Evolutionary conservation across 495 filamentous ascomycete genomes (phyloP), one percentile per base, ranked within the genome.

Genomic region (Apodospora peruviana): DNA sequence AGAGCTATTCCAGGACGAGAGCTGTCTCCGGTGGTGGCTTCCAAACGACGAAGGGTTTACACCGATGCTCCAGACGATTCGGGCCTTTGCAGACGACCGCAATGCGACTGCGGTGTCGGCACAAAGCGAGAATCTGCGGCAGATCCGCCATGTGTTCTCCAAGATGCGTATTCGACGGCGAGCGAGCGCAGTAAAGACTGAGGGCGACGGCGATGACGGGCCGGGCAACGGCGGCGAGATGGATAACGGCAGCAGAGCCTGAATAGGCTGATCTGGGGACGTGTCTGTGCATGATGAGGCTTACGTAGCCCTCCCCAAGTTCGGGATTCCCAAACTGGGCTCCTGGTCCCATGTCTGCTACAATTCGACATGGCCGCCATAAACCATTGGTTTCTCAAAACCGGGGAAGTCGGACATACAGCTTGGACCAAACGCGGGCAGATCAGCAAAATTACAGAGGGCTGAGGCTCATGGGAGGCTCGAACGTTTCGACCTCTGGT

Each of bases 11-110:
- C 69, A 76, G 53, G 71, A 84, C 27, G 77, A 80, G 9, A 83
- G 82, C 43, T 73, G 88, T 48, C 73, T 78, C 44, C 76, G 84
- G 32, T 95, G 89, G 88, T 96, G 90, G 90, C 78, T 94, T 19
- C 87, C 90, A 2, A 81, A 90, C 58, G 81, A 90, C 57, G 86
- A 90, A 70, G 82, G 79, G 18, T 85, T 82, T 55, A 78, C 79
- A 3, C 73, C 78, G 5, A 77, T 93, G 24, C 72, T 94, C 27
- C 85, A 84, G 22, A 83, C 77, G 50, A 81, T 94, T 43, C 82
- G 88, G n/a, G 73, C 75, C 21, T 85, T 91, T 66, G 84, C 86
- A 2, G 80, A 87, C 52, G 85, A 91, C 42, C 82, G 87, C 40
- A 81, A 82, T 52, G 65, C 69, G 8, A 79, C 74, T 34, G 77